phyloP scores from a whole-genome alignment of 768 basidiomycete genomes.

The Clathrus columnatus region DNA sequence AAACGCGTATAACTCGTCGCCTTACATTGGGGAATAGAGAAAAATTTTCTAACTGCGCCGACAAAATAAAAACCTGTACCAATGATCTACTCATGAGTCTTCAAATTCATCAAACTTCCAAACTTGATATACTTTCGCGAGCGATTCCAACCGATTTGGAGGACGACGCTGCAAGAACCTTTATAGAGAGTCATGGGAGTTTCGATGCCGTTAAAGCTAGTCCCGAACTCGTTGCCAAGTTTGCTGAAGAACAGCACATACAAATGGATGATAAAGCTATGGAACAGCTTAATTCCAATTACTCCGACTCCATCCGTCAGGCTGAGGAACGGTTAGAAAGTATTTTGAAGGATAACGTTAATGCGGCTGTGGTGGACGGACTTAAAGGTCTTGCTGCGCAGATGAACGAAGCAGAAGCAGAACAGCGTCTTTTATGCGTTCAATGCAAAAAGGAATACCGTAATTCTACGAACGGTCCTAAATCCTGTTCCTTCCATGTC shows the following conservation, averaged over 20 bases:
- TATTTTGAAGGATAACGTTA: conserved; percentile 26
- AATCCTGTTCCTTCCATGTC: conserved; percentile 32
- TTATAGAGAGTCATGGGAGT: conserved; percentile 29
- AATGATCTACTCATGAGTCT: conserved; percentile 33
- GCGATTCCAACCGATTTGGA: conserved; percentile 30
- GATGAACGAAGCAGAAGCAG: conserved; percentile 26
- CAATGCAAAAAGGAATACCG: conserved; percentile 33
- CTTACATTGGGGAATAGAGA: conserved; percentile 31
- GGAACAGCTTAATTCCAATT: conserved; percentile 30
- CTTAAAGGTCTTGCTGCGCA: conserved; percentile 28
- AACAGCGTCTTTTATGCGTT: conserved; percentile 31
- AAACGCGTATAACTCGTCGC: conserved; percentile 28
- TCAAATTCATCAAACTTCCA: conserved; percentile 32
- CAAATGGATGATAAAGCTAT: conserved; percentile 32
- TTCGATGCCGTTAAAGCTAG: conserved; percentile 28
- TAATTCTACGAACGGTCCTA: conserved; percentile 28
- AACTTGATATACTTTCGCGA: conserved; percentile 31
- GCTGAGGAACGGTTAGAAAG: conserved; percentile 25
- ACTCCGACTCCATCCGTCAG: conserved; percentile 27
- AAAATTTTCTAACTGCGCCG: conserved; percentile 27
- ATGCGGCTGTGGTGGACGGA: conserved; percentile 27
- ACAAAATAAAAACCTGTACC: conserved; percentile 27
- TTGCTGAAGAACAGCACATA: conserved; percentile 28
- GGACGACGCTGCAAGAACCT: conserved; percentile 28
- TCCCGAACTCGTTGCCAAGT: conserved; percentile 30